Evolutionary conservation across 352 stramenopile genomes (phyloP), one percentile per base, ranked within the genome.

Genomic region (Thraustotheca clavata): DNA sequence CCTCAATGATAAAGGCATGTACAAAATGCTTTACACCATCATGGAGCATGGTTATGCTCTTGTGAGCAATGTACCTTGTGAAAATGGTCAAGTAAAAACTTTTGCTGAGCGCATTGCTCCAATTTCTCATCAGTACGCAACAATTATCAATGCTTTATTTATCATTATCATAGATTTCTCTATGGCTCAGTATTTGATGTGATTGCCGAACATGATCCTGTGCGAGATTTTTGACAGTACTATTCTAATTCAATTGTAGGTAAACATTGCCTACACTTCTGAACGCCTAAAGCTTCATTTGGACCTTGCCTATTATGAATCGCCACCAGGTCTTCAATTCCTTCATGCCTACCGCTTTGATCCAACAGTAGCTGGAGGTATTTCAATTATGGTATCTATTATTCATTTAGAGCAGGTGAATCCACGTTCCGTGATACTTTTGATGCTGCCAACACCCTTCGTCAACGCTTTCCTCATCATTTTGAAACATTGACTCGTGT

Each of bases 271-370:
- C 20, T 98, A 98, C 73, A 98, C 93, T 35, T 89, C 80, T 8
- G 67, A 87, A 34, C 79, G 80, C 26, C 71, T 98, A 31, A 89
- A 92, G 68, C 92, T 89, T 50, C 95, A 98, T 73, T 76, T 98
- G 71, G 95, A 98, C 71, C 75, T 98, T 60, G 86, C 88, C 5
- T 98, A 98, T 75, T 98, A 98, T 72, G 95, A 98, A 76, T 98
- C 89, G 4, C 89, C 91, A n/a, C 95, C 95, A 11, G 94, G 94
- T 24, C 71, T 98, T 33, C 95, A 98, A 76, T 77, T 98, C 22
- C 72, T 98, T 35, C 92, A 98, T 71, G 96, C 92, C 49, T 67
- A 97, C 6, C 74, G 73, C 47, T 96, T 96, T 43, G 87, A 95
- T 52, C 67, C 81, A 39, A 89, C 79, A 4, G 85, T 98, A 8